Base-by-base conservation (phyloP, 306 rosid species). In the Cucurbita maxima region DNA sequence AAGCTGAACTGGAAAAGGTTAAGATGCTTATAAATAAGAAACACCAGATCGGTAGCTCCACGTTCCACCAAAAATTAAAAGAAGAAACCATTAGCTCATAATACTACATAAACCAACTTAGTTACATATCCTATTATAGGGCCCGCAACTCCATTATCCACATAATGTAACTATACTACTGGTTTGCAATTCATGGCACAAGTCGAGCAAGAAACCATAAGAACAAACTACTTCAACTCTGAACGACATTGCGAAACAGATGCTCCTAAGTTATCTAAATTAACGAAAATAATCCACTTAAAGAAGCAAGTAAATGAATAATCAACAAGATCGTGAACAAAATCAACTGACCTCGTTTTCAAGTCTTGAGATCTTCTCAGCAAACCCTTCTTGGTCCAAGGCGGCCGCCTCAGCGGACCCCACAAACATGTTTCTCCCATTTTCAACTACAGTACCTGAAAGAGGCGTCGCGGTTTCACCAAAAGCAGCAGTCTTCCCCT, bases 261-360 rank as follows among this genome's bases (percentile, higher is more conserved):
- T 19, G n/a, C 72, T 44, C 34, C 5, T 0, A 44, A 44, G 15
- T 8, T 9, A 30, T 44, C 16, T 6, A 44, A 63, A 66, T 66
- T 19, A 41, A 66, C 54, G 34, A 62, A 66, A 64, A n/a, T 2
- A 64, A 64, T 44, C 72, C 53, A 19, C 8, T 10, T n/a, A 64
- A 63, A 40, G 30, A 64, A 44, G 18, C 52, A 68, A 67, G 55
- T 20, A 45, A 56, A 11, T 10, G 54, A 66, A 66, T n/a, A 18
- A 13, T 5, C 56, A 11, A 44, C 73, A 4, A 67, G 47, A 20
- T 67, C 7, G 19, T 66, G 61, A 6, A 44, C 9, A 54, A 41
- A 82, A 79, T 60, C 15, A 25, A 82, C 92, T 37, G 63, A 94
- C 98, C 95, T 94, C 98, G 18, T 84, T 89, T 84, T 89, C 96